Percentiles rank a stretch among this genome's conserved stretches.
These are phyloP conservation scores for Plasmodium adleri DNA, from an alignment of 169 alveolate species.

Conservation along the genomic window DNA sequence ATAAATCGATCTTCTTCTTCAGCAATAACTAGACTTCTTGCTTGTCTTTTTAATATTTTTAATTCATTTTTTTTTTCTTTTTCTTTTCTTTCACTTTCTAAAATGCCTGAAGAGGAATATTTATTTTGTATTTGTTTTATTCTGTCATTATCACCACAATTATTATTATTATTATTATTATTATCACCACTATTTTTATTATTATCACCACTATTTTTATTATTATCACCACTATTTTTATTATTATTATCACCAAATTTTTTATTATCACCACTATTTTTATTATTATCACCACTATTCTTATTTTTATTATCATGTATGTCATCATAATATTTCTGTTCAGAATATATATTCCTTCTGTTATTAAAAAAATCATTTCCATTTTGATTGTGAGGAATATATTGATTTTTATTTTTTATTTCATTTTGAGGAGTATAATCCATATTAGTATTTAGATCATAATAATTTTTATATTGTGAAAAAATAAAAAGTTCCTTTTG, in stretches of 20 bases:
- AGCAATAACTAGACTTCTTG: conserved; percentile 60
- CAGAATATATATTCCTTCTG: too few relatives aligned
- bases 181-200: too few relatives aligned
- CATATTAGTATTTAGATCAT: background rate
- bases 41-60: conserved; percentile 47
- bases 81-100: conserved; percentile 33
- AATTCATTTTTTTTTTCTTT: conserved; percentile 40
- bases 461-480: background rate
- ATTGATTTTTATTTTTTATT: background rate
- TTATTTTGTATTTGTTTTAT: background rate
- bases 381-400: too few relatives aligned
- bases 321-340: background rate
- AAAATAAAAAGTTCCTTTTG: conserved; percentile 38
- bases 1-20: conserved; percentile 77
- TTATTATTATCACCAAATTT: too few relatives aligned
- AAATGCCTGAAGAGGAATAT: background rate
- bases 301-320: background rate
- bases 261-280: too few relatives aligned
- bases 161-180: too few relatives aligned
- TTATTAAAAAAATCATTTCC: too few relatives aligned
- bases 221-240: too few relatives aligned
- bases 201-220: too few relatives aligned
- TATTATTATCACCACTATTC: background rate
- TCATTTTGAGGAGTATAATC: background rate
- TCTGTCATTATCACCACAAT: too few relatives aligned